Evolutionary conservation across 164 flowering plant species (phyloP).

Genomic region (Saururus chinensis): DNA sequence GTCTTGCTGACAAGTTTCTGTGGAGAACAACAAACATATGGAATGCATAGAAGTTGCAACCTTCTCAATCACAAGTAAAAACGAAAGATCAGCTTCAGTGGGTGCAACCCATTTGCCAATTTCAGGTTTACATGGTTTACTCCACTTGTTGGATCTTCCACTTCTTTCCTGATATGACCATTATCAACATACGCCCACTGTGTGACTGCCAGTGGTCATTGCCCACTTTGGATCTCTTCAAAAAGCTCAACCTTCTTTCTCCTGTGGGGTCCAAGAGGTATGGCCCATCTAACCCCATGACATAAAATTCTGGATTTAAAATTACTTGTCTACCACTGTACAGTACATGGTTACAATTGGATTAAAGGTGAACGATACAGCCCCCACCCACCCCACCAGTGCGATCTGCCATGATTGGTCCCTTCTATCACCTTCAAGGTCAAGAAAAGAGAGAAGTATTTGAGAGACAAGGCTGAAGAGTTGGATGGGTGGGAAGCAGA

Average conservation of each 20-base stretch:
- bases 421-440: not conserved
- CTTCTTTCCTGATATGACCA: not conserved
- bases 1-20: not conserved
- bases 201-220: not conserved
- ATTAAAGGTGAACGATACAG: not conserved
- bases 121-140: not conserved
- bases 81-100: not conserved
- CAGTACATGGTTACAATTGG: not conserved
- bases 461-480: not conserved
- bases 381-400: not conserved
- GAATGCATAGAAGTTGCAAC: not conserved
- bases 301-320: not conserved
- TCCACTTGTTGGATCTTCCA: not conserved
- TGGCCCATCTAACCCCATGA: not conserved
- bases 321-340: not conserved
- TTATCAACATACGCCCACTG: no score
- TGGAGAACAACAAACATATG: not conserved
- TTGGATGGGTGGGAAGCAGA: no score
- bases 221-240: not conserved
- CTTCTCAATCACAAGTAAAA: not conserved
- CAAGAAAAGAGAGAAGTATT: not conserved
- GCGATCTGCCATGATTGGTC: not conserved
- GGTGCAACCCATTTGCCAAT: not conserved
- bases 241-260: not conserved
- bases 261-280: not conserved